Evolutionary conservation across 2,329 filamentous ascomycete species (phyloP), one percentile per base, ranked within the genome.

Genomic region (Truncatella angustata): DNA sequence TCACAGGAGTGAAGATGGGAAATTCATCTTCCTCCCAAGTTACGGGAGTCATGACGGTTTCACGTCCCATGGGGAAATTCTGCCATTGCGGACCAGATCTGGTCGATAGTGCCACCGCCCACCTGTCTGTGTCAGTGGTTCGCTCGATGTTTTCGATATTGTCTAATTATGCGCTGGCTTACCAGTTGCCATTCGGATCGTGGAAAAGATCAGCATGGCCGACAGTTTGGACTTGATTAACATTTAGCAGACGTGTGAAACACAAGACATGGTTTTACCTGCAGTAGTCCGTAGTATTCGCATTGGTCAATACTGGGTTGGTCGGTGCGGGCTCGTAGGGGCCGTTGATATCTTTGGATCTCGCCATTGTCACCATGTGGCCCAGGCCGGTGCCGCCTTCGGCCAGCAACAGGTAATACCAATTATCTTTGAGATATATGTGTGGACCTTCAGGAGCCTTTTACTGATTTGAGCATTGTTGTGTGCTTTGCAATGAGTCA

Each of bases 181-280:
- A 69, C 70, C 72, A 75, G 51, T 71, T 69, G 0, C 64, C 67
- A 0, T 54, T 49, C 0, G 56, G 55, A 52, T 84, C 80, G 44
- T 80, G 73, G 54, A 84, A 82, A 2, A 84, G 54, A 55, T 84
- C 80, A 0, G 77, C 75, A 49, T 84, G 81, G 0, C 81, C 81
- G 0, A 81, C 74, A 1, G 78, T 78, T 56, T 83, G 80, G 52
- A 74, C 68, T 70, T 34, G 2, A 46, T 46, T 9, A 46, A 14
- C 6, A 7, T n/a, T 6, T 20, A 5, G 11, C 52, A 18, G 54
- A 51, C 1, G 14, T n/a, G 12, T 2, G 4, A 20, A 44, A 5
- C 24, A 26, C 12, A n/a, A 28, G 20, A n/a, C 3, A 37, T n/a
- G 20, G 20, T 24, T 30, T 20, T 4, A 56, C 64, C 57, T 54